These are phyloP conservation scores for Xylaria scruposa DNA, from an alignment of 495 filamentous ascomycete genomes.

Conservation along the genomic window DNA sequence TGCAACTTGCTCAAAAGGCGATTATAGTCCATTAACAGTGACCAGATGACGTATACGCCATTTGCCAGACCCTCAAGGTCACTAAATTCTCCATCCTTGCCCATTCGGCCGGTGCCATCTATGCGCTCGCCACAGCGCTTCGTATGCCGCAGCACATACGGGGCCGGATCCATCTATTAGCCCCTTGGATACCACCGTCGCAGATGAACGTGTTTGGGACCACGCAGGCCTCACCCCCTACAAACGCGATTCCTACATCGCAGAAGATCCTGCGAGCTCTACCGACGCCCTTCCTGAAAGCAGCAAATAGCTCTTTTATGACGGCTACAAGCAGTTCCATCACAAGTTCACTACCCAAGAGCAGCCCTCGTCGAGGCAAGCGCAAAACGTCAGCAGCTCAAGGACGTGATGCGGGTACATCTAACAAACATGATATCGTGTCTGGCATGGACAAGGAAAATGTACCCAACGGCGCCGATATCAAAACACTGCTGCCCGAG, in stretches of 20 bases:
- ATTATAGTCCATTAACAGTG: constrained; percentile 25
- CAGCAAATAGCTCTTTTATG: constrained; percentile 94
- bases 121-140: constrained; percentile 93
- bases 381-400: constrained; percentile 57
- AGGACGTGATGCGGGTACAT: constrained; percentile 45
- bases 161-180: constrained; percentile 91
- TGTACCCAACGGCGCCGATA: constrained; percentile 29
- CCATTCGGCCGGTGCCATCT: constrained; percentile 97
- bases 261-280: constrained; percentile 91
- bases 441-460: constrained; percentile 54
- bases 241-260: constrained; percentile 85
- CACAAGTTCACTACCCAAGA: constrained; percentile 79
- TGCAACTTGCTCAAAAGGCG: too few species aligned
- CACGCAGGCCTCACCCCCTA: constrained; percentile 75
- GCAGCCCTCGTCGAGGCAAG: constrained; percentile 64
- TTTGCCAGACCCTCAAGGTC: constrained; percentile 91
- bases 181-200: constrained; percentile 98
- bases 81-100: constrained; percentile 97
- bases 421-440: constrained; percentile 38
- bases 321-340: constrained; percentile 88
- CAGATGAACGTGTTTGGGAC: constrained; percentile 85
- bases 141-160: constrained; percentile 96
- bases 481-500: constrained; percentile 30
- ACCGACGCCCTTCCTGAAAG: constrained; percentile 89
- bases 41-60: constrained; percentile 90